Conservation (phyloP, 108 stramenopile genomes). For the Aurantiochytrium sp. region DNA sequence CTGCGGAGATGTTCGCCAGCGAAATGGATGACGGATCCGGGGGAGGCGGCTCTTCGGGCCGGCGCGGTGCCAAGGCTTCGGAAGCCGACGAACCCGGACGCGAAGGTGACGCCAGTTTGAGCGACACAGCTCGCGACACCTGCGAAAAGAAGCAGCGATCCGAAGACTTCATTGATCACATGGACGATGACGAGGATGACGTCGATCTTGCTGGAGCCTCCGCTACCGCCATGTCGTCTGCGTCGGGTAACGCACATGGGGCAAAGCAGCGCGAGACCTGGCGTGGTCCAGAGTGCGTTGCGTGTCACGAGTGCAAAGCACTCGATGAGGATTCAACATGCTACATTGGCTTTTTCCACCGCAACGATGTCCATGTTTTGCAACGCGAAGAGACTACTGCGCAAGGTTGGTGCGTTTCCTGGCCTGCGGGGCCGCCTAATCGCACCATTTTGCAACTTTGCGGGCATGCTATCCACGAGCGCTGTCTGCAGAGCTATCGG, state of each 20-base stretch:
- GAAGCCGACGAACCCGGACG: neutral
- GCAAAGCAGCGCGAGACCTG: neutral
- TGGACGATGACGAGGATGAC: neutral
- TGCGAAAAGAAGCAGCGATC: neutral
- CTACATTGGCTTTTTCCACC: neutral
- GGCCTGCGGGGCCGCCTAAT: constrained; percentile 28
- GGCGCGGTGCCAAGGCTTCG: too few species aligned
- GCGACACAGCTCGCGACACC: too few species aligned
- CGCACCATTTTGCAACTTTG: constrained; percentile 50
- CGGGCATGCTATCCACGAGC: constrained; percentile 93
- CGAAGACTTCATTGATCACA: neutral
- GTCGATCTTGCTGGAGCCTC: neutral
- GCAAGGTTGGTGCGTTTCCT: neutral
- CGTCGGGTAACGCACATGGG: neutral
- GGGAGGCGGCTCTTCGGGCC: neutral
- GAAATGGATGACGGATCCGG: neutral
- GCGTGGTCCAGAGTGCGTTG: neutral
- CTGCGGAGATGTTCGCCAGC: neutral
- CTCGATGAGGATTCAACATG: neutral
- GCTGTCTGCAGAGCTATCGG: constrained; percentile 80
- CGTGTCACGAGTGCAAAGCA: neutral
- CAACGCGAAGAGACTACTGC: neutral
- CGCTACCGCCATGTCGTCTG: neutral
- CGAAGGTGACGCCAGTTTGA: neutral
- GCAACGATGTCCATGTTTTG: neutral